Percentiles rank a stretch among this genome's conserved stretches.
Evolutionary conservation across 2,329 filamentous ascomycete species (phyloP).

Genomic region (Hirsutella thompsonii): DNA sequence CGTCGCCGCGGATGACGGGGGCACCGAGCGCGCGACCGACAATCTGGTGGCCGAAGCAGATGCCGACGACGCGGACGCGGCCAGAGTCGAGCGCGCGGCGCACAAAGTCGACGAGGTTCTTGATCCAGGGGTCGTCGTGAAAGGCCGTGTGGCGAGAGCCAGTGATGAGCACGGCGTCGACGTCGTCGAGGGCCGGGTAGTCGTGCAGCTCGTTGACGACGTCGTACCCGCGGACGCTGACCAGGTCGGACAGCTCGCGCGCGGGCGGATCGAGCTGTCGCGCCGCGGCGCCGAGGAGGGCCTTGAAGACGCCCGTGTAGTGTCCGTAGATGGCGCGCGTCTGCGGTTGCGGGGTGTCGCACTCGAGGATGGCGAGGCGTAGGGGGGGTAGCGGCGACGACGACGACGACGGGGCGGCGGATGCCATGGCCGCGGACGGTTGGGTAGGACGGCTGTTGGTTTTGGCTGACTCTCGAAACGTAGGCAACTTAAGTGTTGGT

Average conservation of each 20-base stretch:
- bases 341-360: constrained; percentile 61
- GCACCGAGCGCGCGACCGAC: constrained; percentile 27
- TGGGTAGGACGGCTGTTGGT: neutral
- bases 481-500: too few species aligned
- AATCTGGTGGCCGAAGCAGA: constrained; percentile 37
- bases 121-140: constrained; percentile 29
- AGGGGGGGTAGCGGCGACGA: constrained; percentile 28
- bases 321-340: constrained; percentile 52
- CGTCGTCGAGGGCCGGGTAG: constrained; percentile 59
- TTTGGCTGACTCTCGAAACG: too few species aligned
- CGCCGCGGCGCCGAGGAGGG: constrained; percentile 43
- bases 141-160: constrained; percentile 50
- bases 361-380: constrained; percentile 78
- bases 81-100: constrained; percentile 16
- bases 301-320: constrained; percentile 60
- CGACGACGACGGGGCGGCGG: neutral
- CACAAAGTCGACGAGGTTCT: constrained; percentile 26
- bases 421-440: neutral
- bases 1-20: constrained; percentile 21
- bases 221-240: constrained; percentile 55
- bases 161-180: constrained; percentile 76
- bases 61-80: constrained; percentile 48
- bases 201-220: constrained; percentile 49
- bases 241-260: constrained; percentile 25
- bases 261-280: constrained; percentile 29